A percentile compares a stretch with the other conserved stretches of the same genome.
Conservation (phyloP, 257 asterid genomes). For the Solanum peruvianum region DNA sequence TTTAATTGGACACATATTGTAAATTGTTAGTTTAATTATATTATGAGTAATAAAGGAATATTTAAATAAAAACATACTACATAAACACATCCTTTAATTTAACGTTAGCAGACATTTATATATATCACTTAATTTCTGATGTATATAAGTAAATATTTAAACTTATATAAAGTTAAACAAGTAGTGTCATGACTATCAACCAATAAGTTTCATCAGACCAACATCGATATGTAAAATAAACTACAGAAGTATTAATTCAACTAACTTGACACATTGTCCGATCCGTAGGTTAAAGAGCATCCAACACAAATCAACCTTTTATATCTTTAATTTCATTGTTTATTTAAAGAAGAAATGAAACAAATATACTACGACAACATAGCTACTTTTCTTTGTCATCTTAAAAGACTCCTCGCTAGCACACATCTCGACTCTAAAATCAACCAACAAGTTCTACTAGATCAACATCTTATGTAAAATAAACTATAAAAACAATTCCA, state of each 20-base stretch:
- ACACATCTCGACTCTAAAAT: too few species aligned
- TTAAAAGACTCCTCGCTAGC: background rate
- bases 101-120: background rate
- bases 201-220: background rate
- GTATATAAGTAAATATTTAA: background rate
- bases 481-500: background rate
- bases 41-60: background rate
- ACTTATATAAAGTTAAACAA: rapidly evolving
- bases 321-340: background rate
- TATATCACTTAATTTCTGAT: background rate
- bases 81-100: background rate
- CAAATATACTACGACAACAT: background rate
- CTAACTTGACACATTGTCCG: too few species aligned
- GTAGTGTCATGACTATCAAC: too few species aligned
- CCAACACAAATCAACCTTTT: background rate
- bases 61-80: background rate
- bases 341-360: background rate
- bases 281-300: background rate
- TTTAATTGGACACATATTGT: background rate
- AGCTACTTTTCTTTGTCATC: background rate
- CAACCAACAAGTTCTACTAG: background rate
- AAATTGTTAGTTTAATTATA: background rate
- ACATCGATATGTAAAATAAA: background rate
- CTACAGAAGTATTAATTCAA: too few species aligned
- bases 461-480: background rate